These are phyloP conservation scores for Globisporangium ultimum DNA, from an alignment of 352 stramenopile species.

Conservation along the genomic window DNA sequence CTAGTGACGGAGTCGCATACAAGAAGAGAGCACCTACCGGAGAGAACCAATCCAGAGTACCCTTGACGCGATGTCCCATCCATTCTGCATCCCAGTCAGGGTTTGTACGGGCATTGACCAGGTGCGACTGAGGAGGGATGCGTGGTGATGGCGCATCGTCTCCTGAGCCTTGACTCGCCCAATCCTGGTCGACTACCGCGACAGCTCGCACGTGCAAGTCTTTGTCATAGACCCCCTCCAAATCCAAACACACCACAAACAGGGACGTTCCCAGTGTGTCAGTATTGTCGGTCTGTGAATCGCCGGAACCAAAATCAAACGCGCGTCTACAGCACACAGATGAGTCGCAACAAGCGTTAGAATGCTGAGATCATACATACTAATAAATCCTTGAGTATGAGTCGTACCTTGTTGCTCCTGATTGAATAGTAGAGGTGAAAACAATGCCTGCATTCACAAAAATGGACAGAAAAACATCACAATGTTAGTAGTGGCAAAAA, in stretches of 20 bases:
- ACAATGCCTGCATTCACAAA: conserved; percentile 31
- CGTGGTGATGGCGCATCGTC: conserved; percentile 53
- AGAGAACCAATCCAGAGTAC: conserved; percentile 60
- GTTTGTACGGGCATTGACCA: conserved; percentile 83
- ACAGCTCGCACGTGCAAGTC: conserved; percentile 61
- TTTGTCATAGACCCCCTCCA: conserved; percentile 23
- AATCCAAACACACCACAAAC: conserved; percentile 62
- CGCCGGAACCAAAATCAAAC: conserved; percentile 43
- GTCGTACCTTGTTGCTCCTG: conserved; percentile 44
- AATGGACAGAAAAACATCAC: background rate
- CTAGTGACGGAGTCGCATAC: background rate
- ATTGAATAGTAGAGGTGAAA: conserved; percentile 35
- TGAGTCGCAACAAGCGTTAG: background rate
- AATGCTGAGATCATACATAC: too few species aligned
- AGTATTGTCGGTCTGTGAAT: conserved; percentile 27
- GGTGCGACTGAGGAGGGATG: conserved; percentile 72
- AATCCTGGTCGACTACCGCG: conserved; percentile 78
- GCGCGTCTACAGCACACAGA: conserved; percentile 30
- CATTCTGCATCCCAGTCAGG: conserved; percentile 49
- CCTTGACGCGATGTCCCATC: conserved; percentile 68
- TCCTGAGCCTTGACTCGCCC: conserved; percentile 47
- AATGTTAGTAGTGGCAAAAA: background rate
- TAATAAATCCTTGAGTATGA: background rate
- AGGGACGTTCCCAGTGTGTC: conserved; percentile 66
- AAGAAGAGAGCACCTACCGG: conserved; percentile 25